Conservation (phyloP, 2,329 filamentous ascomycete genomes). For the Calycina herbarum region DNA sequence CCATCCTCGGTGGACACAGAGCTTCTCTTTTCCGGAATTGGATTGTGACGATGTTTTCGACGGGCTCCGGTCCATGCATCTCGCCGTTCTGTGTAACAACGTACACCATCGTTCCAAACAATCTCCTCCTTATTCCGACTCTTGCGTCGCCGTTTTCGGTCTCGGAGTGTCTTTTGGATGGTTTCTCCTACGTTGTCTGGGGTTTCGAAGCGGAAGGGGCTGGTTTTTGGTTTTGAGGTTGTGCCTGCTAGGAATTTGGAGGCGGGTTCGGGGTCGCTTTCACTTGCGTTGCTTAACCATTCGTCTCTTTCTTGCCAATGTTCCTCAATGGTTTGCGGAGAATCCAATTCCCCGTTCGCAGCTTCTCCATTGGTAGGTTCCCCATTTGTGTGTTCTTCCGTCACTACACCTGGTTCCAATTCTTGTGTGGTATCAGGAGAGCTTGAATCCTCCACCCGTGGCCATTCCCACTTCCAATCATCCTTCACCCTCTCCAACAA, state of each 20-base stretch:
- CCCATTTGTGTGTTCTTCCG: background rate
- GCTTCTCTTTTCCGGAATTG: slow-evolving; percentile 30
- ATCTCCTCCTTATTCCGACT: slow-evolving; percentile 63
- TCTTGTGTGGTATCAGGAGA: background rate
- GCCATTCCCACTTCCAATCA: slow-evolving; percentile 63
- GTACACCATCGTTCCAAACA: slow-evolving; percentile 77
- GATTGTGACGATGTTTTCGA: slow-evolving; percentile 42
- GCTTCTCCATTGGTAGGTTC: background rate
- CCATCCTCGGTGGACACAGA: slow-evolving; percentile 39
- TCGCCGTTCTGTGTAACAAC: slow-evolving; percentile 74
- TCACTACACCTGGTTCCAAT: background rate
- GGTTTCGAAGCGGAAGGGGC: slow-evolving; percentile 42
- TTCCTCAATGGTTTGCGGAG: slow-evolving; percentile 8
- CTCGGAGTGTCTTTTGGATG: slow-evolving; percentile 23
- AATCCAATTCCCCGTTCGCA: background rate
- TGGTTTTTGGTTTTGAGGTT: slow-evolving; percentile 15
- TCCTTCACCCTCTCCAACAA: slow-evolving; percentile 54
- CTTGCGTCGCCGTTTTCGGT: slow-evolving; percentile 43
- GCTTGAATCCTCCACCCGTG: slow-evolving; percentile 35
- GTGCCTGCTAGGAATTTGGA: slow-evolving; percentile 18
- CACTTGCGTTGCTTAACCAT: slow-evolving; percentile 36
- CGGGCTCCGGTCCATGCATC: slow-evolving; percentile 85
- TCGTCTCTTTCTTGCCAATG: slow-evolving; percentile 38
- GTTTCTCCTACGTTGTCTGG: slow-evolving; percentile 41
- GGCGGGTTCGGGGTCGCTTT: slow-evolving; percentile 24